Evolutionary conservation across 2,329 filamentous ascomycete species (phyloP), one percentile per base, ranked within the genome.

Genomic region (Rugonectria rugulosa): DNA sequence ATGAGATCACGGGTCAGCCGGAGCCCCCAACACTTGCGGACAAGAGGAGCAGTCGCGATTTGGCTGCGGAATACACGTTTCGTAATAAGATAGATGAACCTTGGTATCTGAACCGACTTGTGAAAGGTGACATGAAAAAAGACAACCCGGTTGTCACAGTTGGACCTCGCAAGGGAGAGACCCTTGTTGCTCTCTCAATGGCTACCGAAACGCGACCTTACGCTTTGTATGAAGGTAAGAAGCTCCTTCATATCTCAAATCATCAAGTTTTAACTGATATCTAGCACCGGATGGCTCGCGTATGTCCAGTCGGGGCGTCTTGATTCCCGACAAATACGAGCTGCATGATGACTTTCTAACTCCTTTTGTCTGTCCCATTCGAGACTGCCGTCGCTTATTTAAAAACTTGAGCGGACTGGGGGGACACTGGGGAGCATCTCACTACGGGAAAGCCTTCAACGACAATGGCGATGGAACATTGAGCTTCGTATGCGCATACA

Each of bases 381-480:
- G 75, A 3, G 61, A 70, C 29, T 78, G 75, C 24, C 72, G 70
- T 7, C 60, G 52, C 2, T 31, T 72, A 5, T 70, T 75, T 17
- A 24, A 43, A 5, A 55, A 12, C 2, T 44, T 73, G 2, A 55
- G 40, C 2, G 43, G 63, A 3, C 56, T 73, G 5, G 61, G 61
- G 4, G 63, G 64, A 1, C 70, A 73, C 41, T 71, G 70, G 40
- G 38, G 48, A 20, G 66, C 62, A 9, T 58, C 48, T 0, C 71
- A 73, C 24, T 62, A 51, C 21, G 51, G 56, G 27, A 50, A 29
- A 50, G 72, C 48, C 8, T 68, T 76, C 40, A 77, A 78, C 23
- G 76, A 78, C 47, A 78, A 78, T 23, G 62, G 63, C 3, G 76
- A 78, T 9, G 76, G 76, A 3, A 78, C 75, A 0, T 45, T 78